Evolutionary conservation across 331 rosid genomes (phyloP).

Genomic region (Arachis monticola): DNA sequence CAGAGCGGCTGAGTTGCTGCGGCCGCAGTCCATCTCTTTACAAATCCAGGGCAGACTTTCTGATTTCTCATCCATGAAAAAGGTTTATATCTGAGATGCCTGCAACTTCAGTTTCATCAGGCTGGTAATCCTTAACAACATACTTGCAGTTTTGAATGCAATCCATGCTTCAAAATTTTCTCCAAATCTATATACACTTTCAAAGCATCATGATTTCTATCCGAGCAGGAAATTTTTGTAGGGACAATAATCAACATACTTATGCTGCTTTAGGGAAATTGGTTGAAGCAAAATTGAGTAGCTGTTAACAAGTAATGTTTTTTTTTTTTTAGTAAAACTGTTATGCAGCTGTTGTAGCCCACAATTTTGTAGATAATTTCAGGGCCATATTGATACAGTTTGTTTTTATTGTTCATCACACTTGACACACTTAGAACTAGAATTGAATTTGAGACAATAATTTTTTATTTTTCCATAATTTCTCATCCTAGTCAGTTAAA

Average conservation of each 20-base stretch:
- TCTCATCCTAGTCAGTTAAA: too few relatives aligned
- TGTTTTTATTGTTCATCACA: neutral
- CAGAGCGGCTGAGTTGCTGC: slow-evolving; percentile 15
- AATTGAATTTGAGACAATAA: neutral
- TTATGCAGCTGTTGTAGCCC: neutral
- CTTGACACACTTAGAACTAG: slow-evolving; percentile 1
- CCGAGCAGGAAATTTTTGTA: slow-evolving; percentile 8
- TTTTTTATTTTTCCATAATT: too few relatives aligned
- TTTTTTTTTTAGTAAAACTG: neutral
- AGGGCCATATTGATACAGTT: neutral
- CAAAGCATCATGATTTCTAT: neutral
- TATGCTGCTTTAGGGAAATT: slow-evolving; percentile 20
- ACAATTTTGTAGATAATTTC: neutral
- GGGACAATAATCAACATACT: neutral
- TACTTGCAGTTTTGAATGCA: slow-evolving; percentile 22
- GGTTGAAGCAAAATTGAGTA: slow-evolving; percentile 10
- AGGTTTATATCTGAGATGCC: slow-evolving; percentile 4
- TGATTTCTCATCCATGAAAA: slow-evolving; percentile 23
- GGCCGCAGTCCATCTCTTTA: slow-evolving; percentile 3
- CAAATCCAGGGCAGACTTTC: slow-evolving; percentile 8
- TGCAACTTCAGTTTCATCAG: neutral
- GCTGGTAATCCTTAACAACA: slow-evolving; percentile 24
- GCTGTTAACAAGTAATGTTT: slow-evolving; percentile 15
- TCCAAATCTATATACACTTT: slow-evolving; percentile 21
- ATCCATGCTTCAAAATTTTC: slow-evolving; percentile 19